These are phyloP conservation scores for Aphanomyces euteiches DNA, from an alignment of 352 stramenopile genomes.

Conservation along the genomic window DNA sequence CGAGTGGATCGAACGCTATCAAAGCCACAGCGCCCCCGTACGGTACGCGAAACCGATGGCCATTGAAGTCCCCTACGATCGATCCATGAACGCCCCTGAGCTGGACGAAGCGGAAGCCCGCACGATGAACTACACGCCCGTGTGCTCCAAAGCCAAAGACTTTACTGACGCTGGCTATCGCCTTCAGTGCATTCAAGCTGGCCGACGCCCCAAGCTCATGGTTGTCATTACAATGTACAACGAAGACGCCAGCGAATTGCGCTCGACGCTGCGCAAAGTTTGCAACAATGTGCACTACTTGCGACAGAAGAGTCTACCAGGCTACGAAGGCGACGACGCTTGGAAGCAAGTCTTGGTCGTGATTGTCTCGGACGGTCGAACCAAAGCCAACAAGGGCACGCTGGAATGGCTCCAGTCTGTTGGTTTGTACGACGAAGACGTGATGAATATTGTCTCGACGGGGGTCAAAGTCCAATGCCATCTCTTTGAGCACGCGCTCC, in stretches of 20 bases:
- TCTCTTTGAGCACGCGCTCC: conserved; percentile 81
- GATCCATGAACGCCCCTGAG: conserved; percentile 60
- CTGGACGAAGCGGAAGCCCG: conserved; percentile 72
- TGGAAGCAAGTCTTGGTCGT: conserved; percentile 82
- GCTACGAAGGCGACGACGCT: conserved; percentile 60
- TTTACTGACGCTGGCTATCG: conserved; percentile 78
- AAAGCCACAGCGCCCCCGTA: conserved; percentile 66
- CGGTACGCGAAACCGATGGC: conserved; percentile 80
- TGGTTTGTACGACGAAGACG: conserved; percentile 78
- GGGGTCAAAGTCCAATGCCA: conserved; percentile 78
- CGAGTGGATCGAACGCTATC: conserved; percentile 80
- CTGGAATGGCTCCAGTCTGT: conserved; percentile 71
- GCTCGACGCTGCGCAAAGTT: conserved; percentile 71
- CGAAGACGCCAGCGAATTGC: conserved; percentile 61
- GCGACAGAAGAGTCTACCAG: conserved; percentile 37
- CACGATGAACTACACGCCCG: conserved; percentile 77
- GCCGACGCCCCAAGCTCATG: conserved; percentile 67
- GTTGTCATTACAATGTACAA: conserved; percentile 88
- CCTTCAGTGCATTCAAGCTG: conserved; percentile 69
- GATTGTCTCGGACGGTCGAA: conserved; percentile 73
- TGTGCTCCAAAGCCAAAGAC: conserved; percentile 59
- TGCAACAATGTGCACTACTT: conserved; percentile 79
- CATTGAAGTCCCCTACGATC: conserved; percentile 61
- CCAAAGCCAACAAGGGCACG: conserved; percentile 73
- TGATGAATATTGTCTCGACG: conserved; percentile 81